A percentile compares a stretch with the other conserved stretches of the same genome.
These are phyloP conservation scores for Penicillium crystallinum DNA, from an alignment of 495 filamentous ascomycete species.

Conservation along the genomic window DNA sequence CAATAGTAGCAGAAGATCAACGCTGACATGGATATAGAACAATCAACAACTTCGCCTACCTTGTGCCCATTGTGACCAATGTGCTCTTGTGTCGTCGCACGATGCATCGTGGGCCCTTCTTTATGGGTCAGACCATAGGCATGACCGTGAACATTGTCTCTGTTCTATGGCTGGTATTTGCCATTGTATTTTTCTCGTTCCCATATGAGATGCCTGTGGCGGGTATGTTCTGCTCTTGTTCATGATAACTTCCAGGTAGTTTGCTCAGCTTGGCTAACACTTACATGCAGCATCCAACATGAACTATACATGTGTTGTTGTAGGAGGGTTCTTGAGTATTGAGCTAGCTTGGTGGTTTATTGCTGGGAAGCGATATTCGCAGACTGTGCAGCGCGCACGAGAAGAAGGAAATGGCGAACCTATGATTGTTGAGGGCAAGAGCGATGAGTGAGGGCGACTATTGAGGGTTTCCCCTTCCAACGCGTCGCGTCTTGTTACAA, in stretches of 20 bases:
- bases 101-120: conserved; percentile 33
- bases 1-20: background rate
- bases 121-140: conserved; percentile 21
- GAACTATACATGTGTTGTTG: conserved; percentile 66
- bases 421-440: background rate
- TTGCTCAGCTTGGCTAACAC: background rate
- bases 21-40: conserved; percentile 19
- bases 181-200: conserved; percentile 68
- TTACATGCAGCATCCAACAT: conserved; percentile 44
- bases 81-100: conserved; percentile 29
- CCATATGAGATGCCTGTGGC: conserved; percentile 53
- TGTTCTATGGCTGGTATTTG: conserved; percentile 33
- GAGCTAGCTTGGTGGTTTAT: conserved; percentile 38
- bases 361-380: conserved; percentile 31
- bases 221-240: conserved; percentile 10
- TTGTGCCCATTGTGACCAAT: conserved; percentile 34
- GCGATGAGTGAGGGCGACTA: background rate
- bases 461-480: background rate
- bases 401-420: conserved; percentile 8
- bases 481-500: background rate
- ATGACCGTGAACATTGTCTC: conserved; percentile 35
- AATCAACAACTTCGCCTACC: conserved; percentile 34
- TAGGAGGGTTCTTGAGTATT: conserved; percentile 50
- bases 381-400: conserved; percentile 21
- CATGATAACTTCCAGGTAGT: too few species aligned